Evolutionary conservation across 257 asterid species (phyloP), one percentile per base, ranked within the genome.

Genomic region (Solanum gandarillasii): DNA sequence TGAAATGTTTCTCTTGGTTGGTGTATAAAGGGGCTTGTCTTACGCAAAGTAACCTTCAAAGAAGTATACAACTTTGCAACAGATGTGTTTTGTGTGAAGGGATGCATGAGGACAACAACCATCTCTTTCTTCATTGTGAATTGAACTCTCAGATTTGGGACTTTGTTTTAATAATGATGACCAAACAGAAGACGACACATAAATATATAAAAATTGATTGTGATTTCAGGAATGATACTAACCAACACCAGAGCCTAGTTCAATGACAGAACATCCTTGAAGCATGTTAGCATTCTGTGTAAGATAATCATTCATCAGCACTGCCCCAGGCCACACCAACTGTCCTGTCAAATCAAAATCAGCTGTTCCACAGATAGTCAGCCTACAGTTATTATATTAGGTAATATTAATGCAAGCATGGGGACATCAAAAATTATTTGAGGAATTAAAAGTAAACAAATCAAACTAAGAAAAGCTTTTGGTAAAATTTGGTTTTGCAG

Each of bases 271-370:
- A 89, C 94, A 92, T 27, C 97, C 97, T 87, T 36, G 94, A 31
- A 96, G 93, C 82, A 91, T 89, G 36, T 93, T 96, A 38, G 93
- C 91, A 87, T 94, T 95, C 89, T 90, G 90, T 5, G 95, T 93
- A 83, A 96, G 96, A 90, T 94, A 96, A 87, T 93, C 90, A 87
- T 96, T 96, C 93, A 95, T 68, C 72, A 95, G 94, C 83, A 89
- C 95, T 11, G 99, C 98, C 87, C 99, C 98, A 67, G 98, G 98
- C 99, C 99, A 97, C 23, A 95, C 99, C 90, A 97, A 87, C 93
- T 97, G 99, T 72, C 98, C 98, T 9, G 99, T 97, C 90, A 97
- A 89, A 92, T 97, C 99, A 90, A 93, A 97, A 92, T 97, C 98
- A 88, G 99, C 98, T 96, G 98, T 88, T 90, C 88, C 23, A 82